Conservation (phyloP, 2,329 filamentous ascomycete genomes). For the Arachnopeziza araneosa region DNA sequence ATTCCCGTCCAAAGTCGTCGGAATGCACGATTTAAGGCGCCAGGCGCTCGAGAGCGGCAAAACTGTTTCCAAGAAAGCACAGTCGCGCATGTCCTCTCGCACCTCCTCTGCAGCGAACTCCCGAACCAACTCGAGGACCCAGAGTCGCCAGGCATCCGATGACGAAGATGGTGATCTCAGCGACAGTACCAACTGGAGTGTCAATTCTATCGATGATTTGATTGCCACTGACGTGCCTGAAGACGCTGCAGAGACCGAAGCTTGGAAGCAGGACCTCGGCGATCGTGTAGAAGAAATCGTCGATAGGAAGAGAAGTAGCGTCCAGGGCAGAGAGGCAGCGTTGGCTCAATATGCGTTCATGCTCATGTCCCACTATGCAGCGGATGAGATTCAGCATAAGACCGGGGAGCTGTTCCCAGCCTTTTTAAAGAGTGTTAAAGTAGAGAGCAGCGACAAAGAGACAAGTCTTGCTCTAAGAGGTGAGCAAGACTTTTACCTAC, state of each 20-base stretch:
- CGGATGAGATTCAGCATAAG: conserved; percentile 50
- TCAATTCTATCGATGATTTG: conserved; percentile 11
- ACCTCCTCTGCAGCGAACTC: conserved; percentile 44
- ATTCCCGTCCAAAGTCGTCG: background rate
- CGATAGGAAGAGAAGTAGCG: conserved; percentile 63
- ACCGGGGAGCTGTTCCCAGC: conserved; percentile 52
- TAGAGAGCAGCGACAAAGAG: conserved; percentile 58
- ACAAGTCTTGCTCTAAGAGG: conserved; percentile 56
- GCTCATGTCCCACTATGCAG: conserved; percentile 55
- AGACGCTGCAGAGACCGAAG: conserved; percentile 29
- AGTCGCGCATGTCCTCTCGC: conserved; percentile 42
- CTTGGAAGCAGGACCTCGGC: conserved; percentile 52
- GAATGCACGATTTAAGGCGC: conserved; percentile 44
- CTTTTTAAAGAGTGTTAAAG: conserved; percentile 57
- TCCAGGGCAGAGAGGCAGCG: conserved; percentile 55
- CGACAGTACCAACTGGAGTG: conserved; percentile 51
- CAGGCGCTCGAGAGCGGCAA: conserved; percentile 53
- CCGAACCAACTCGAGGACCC: conserved; percentile 37
- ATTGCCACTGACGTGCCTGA: background rate
- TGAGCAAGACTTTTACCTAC: conserved; percentile 19
- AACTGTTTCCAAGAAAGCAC: conserved; percentile 52
- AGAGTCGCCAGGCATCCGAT: conserved; percentile 46
- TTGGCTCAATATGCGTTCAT: conserved; percentile 53
- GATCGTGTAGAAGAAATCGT: conserved; percentile 59
- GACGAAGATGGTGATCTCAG: conserved; percentile 47